Percentiles rank a stretch among this genome's conserved stretches.
Evolutionary conservation across 352 stramenopile genomes (phyloP).

Genomic region (Globisporangium megalacanthum): DNA sequence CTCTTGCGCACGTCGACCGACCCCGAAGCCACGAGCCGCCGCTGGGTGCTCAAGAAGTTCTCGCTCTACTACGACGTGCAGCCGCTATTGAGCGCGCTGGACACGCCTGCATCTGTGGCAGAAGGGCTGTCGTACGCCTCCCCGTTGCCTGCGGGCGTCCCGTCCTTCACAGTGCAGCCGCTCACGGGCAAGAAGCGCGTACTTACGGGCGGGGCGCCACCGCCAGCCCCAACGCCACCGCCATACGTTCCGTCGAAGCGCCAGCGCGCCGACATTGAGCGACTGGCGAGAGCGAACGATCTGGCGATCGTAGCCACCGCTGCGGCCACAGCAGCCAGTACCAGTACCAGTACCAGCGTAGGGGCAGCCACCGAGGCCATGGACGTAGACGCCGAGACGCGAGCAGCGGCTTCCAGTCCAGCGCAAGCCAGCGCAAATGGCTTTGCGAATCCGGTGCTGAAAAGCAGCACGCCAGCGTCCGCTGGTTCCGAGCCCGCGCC

Average conservation of each 20-base stretch:
- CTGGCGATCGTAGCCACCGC: neutral
- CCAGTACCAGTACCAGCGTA: neutral
- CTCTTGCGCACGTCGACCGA: conserved; percentile 2
- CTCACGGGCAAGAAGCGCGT: conserved; percentile 11
- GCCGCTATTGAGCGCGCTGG: conserved; percentile 8
- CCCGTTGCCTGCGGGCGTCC: conserved; percentile 10
- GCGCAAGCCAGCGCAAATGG: neutral
- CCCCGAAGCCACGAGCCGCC: conserved; percentile 1
- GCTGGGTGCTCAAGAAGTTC: conserved; percentile 14
- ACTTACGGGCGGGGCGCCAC: conserved; percentile 3
- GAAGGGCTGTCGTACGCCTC: neutral
- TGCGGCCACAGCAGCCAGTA: neutral
- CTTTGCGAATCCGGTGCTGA: too few relatives aligned
- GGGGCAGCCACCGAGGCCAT: neutral
- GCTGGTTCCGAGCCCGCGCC: neutral
- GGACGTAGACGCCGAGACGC: neutral
- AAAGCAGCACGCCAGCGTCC: neutral
- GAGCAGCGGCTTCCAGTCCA: neutral
- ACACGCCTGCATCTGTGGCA: neutral
- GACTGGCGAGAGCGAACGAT: conserved; percentile 9
- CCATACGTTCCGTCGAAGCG: conserved; percentile 7
- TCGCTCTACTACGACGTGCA: conserved; percentile 18
- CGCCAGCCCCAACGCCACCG: neutral
- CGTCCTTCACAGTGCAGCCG: neutral
- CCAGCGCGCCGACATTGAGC: conserved; percentile 13